These are phyloP conservation scores for Ogataea zsoltii DNA, from an alignment of 805 yeast genomes.

Conservation along the genomic window DNA sequence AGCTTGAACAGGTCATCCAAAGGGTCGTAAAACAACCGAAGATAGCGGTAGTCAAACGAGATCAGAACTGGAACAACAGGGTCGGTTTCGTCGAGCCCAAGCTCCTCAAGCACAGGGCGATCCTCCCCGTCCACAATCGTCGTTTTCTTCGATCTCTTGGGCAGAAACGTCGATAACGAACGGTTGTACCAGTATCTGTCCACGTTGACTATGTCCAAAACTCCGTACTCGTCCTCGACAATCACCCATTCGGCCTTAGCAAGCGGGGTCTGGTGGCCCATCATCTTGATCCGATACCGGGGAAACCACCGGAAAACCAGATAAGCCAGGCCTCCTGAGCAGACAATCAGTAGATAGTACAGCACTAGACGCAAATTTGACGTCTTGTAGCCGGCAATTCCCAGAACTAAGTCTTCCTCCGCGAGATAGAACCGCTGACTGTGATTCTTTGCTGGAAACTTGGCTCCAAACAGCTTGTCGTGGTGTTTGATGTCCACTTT, in stretches of 20 bases:
- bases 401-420: constrained; percentile 92
- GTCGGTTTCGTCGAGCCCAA: constrained; percentile 42
- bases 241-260: constrained; percentile 92
- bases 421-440: constrained; percentile 88
- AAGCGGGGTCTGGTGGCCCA: constrained; percentile 66
- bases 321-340: constrained; percentile 72
- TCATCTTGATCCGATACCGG: constrained; percentile 60
- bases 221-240: constrained; percentile 92
- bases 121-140: constrained; percentile 7
- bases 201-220: constrained; percentile 61
- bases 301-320: constrained; percentile 87
- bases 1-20: constrained; percentile 82
- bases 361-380: constrained; percentile 44
- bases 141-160: constrained; percentile 23
- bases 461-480: constrained; percentile 44
- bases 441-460: constrained; percentile 42
- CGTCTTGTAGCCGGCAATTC: constrained; percentile 85
- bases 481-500: constrained; percentile 36
- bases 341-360: constrained; percentile 55
- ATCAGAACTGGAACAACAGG: constrained; percentile 72
- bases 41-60: constrained; percentile 77
- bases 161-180: constrained; percentile 67
- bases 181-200: constrained; percentile 64
- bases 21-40: constrained; percentile 82
- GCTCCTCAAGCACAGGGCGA: not conserved